Percentiles rank a stretch among this genome's conserved stretches.
Conservation (phyloP, 2,329 filamentous ascomycete genomes). For the Penicillium olsonii region DNA sequence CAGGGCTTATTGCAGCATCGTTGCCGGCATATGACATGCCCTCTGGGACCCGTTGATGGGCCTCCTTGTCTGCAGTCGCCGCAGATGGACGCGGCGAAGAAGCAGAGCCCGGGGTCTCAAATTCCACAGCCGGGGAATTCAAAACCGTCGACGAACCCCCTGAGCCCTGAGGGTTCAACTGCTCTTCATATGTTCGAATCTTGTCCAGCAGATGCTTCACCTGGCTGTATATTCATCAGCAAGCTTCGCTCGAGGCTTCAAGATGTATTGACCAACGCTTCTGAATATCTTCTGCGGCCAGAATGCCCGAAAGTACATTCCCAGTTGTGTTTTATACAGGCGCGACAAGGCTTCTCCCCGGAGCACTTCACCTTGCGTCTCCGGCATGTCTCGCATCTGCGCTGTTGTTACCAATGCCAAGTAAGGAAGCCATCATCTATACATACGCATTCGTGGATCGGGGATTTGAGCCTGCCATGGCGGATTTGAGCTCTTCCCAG, state of each 20-base stretch:
- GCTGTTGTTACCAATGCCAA: slow-evolving; percentile 3
- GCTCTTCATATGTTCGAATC: slow-evolving; percentile 18
- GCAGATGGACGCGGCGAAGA: slow-evolving; percentile 1
- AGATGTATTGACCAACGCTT: slow-evolving; percentile 12
- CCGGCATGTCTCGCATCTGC: slow-evolving; percentile 20
- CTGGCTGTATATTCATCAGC: slow-evolving; percentile 5
- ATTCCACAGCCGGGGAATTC: neutral
- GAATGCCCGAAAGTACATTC: slow-evolving; percentile 17
- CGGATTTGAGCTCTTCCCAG: neutral
- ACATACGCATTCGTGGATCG: slow-evolving; percentile 12
- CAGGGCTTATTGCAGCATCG: slow-evolving; percentile 16
- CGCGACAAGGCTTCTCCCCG: slow-evolving; percentile 22
- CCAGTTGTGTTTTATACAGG: slow-evolving; percentile 19
- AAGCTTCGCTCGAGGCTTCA: neutral
- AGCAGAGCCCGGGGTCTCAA: neutral
- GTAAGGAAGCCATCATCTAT: neutral
- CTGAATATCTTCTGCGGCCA: slow-evolving; percentile 18
- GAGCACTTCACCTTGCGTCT: slow-evolving; percentile 25
- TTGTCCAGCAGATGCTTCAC: slow-evolving; percentile 17
- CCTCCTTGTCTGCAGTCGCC: neutral
- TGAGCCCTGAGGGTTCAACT: neutral
- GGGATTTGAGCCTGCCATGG: neutral
- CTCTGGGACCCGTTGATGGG: neutral
- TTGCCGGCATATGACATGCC: slow-evolving; percentile 2
- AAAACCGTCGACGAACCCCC: neutral